A percentile compares a stretch with the other conserved stretches of the same genome.
These are phyloP conservation scores for Alternaria triticina DNA, from an alignment of 2,329 filamentous ascomycete species.

Conservation along the genomic window DNA sequence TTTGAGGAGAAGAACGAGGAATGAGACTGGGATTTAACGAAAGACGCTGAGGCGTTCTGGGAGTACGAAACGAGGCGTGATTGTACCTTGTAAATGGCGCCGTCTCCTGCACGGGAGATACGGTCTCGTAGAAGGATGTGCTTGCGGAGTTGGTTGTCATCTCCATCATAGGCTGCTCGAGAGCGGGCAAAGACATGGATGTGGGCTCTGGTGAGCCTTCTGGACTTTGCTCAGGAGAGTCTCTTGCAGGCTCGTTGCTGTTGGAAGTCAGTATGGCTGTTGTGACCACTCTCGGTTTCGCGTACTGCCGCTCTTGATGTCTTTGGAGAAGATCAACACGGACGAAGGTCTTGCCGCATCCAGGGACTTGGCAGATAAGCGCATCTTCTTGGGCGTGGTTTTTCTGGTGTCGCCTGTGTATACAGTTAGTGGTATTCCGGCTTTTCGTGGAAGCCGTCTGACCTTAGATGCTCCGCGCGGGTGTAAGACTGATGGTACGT, in stretches of 20 bases:
- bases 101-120: constrained; percentile 35
- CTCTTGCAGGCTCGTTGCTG: constrained; percentile 38
- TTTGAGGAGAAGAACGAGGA: constrained; percentile 39
- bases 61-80: constrained; percentile 46
- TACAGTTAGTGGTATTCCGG: constrained; percentile 8
- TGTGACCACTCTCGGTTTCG: not conserved
- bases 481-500: constrained; percentile 53
- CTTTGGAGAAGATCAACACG: constrained; percentile 54
- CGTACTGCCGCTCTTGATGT: constrained; percentile 55
- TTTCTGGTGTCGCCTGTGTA: constrained; percentile 53
- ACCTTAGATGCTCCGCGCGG: constrained; percentile 56
- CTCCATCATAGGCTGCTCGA: constrained; percentile 19
- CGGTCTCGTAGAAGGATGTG: constrained; percentile 24
- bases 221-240: constrained; percentile 33
- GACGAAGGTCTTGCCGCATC: constrained; percentile 53
- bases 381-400: constrained; percentile 54
- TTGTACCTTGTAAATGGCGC: constrained; percentile 46
- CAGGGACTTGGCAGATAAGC: constrained; percentile 49
- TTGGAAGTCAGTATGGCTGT: constrained; percentile 18
- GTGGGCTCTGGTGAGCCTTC: constrained; percentile 29
- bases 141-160: constrained; percentile 22
- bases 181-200: constrained; percentile 17
- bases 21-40: constrained; percentile 36
- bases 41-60: constrained; percentile 42
- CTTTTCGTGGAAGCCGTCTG: not conserved